Evolutionary conservation across 106 monocot genomes (phyloP).

Genomic region (Dendrobium chrysotoxum): DNA sequence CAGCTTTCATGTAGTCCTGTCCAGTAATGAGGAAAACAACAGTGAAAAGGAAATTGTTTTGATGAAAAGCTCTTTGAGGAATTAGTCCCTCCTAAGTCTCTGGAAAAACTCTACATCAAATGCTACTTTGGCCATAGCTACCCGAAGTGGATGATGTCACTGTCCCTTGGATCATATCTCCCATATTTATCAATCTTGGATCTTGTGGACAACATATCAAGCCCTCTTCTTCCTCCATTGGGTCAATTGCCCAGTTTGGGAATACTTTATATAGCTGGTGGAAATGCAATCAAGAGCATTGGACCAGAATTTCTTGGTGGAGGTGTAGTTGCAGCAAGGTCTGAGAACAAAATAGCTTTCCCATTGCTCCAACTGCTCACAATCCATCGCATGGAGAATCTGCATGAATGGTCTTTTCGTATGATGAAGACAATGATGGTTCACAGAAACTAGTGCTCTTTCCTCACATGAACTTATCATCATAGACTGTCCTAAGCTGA

Average conservation of each 20-base stretch:
- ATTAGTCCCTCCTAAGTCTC: background rate
- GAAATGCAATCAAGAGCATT: constrained; percentile 9
- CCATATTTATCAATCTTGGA: background rate
- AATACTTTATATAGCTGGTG: background rate
- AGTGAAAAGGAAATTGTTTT: background rate
- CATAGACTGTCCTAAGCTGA: constrained; percentile 17
- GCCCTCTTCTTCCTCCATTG: constrained; percentile 3
- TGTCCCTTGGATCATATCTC: constrained; percentile 2
- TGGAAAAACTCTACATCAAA: constrained; percentile 3
- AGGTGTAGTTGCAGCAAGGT: background rate
- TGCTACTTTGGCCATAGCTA: constrained; percentile 4
- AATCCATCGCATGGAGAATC: constrained; percentile 20
- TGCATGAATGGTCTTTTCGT: constrained; percentile 27
- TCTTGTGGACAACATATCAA: background rate
- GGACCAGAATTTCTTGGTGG: constrained; percentile 8
- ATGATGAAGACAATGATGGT: background rate
- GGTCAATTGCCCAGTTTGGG: constrained; percentile 5
- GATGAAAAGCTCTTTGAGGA: constrained; percentile 5
- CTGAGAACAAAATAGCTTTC: constrained; percentile 1
- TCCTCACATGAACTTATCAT: constrained; percentile 3
- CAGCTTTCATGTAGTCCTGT: background rate
- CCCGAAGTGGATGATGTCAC: constrained; percentile 9
- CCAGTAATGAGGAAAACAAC: background rate
- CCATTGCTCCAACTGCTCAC: constrained; percentile 18
- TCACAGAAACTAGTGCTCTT: background rate